Conservation (phyloP, 331 rosid genomes). For the Acacia pycnantha region DNA sequence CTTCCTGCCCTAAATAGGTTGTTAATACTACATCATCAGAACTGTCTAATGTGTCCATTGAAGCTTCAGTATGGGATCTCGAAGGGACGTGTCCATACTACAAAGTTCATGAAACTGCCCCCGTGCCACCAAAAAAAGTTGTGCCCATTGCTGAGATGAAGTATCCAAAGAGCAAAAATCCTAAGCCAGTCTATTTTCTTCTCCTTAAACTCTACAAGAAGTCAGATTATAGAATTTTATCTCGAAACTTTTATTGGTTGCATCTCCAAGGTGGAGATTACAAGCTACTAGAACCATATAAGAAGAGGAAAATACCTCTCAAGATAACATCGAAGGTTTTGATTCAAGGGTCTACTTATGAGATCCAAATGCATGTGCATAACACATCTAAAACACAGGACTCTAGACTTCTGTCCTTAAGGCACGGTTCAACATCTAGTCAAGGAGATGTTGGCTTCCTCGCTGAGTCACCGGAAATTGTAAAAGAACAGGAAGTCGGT, state of each 20-base stretch:
- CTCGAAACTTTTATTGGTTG: slow-evolving; percentile 93
- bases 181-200: slow-evolving; percentile 82
- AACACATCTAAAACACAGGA: slow-evolving; percentile 57
- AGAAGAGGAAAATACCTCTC: slow-evolving; percentile 66
- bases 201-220: slow-evolving; percentile 74
- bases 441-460: slow-evolving; percentile 38
- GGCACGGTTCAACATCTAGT: slow-evolving; percentile 35
- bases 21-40: slow-evolving; percentile 77
- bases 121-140: slow-evolving; percentile 60
- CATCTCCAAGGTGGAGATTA: slow-evolving; percentile 83
- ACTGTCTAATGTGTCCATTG: slow-evolving; percentile 65
- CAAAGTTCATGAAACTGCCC: slow-evolving; percentile 53
- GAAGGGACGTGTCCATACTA: slow-evolving; percentile 77
- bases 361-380: slow-evolving; percentile 63
- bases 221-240: slow-evolving; percentile 55
- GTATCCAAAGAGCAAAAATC: slow-evolving; percentile 71
- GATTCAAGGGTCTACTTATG: slow-evolving; percentile 55
- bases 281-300: slow-evolving; percentile 72
- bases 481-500: slow-evolving; percentile 30
- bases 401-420: slow-evolving; percentile 35
- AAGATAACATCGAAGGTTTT: slow-evolving; percentile 58
- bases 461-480: slow-evolving; percentile 26
- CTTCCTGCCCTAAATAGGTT: slow-evolving; percentile 53
- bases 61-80: slow-evolving; percentile 90
- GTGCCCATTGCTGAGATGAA: slow-evolving; percentile 63